These are phyloP conservation scores for Penicillium sp. DNA, from an alignment of 2,329 filamentous ascomycete species.

Conservation along the genomic window DNA sequence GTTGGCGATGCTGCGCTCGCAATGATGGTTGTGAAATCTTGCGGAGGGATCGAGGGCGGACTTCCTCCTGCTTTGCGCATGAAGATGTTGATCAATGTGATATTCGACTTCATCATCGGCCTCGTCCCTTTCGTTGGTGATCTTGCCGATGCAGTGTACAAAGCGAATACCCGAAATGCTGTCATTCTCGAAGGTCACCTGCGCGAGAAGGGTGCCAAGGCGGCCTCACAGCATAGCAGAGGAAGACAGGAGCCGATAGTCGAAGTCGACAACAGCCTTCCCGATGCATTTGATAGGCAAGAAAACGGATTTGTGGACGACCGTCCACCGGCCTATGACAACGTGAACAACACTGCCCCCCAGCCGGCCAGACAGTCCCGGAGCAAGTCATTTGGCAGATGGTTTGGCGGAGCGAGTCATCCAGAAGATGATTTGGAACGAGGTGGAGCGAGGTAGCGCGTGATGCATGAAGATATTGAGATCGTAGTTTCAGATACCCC, in stretches of 20 bases:
- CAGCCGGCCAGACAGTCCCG: constrained; percentile 24
- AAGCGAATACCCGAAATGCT: constrained; percentile 49
- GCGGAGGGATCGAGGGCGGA: constrained; percentile 71
- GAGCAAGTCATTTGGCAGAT: constrained; percentile 24
- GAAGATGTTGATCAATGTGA: constrained; percentile 78
- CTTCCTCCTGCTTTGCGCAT: constrained; percentile 57
- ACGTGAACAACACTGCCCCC: neutral
- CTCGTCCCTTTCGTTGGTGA: constrained; percentile 53
- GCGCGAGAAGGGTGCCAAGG: constrained; percentile 39
- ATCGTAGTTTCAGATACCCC: constrained; percentile 7
- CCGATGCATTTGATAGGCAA: constrained; percentile 39
- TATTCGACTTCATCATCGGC: constrained; percentile 49
- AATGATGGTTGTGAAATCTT: constrained; percentile 69
- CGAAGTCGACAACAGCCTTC: constrained; percentile 37
- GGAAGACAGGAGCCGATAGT: constrained; percentile 20
- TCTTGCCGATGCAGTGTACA: constrained; percentile 47
- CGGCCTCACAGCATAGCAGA: constrained; percentile 25
- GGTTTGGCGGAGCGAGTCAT: constrained; percentile 30
- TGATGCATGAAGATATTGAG: neutral
- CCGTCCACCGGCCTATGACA: constrained; percentile 21
- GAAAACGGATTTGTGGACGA: constrained; percentile 28
- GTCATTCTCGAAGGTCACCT: constrained; percentile 46
- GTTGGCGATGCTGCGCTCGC: constrained; percentile 70
- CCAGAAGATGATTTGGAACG: constrained; percentile 30
- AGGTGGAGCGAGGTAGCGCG: constrained; percentile 18